Evolutionary conservation across 306 rosid genomes (phyloP).

Genomic region (Casuarina cunninghamiana): DNA sequence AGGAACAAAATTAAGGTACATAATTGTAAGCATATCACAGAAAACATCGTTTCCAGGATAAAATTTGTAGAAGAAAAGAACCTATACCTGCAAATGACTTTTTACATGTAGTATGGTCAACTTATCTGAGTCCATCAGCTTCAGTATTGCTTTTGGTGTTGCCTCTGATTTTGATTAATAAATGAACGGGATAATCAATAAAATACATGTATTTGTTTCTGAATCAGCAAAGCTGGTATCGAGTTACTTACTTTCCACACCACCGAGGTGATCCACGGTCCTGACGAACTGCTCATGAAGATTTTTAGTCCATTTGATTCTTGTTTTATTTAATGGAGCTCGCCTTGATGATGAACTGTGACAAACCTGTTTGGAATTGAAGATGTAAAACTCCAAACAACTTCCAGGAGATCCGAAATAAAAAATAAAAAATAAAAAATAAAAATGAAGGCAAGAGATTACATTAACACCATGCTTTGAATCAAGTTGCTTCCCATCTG

Average conservation of each 20-base stretch:
- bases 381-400: neutral
- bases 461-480: neutral
- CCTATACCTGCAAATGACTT: slow-evolving; percentile 53
- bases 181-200: slow-evolving; percentile 2
- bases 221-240: neutral
- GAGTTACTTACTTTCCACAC: slow-evolving; percentile 43
- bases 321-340: slow-evolving; percentile 26
- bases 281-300: slow-evolving; percentile 42
- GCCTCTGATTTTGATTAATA: slow-evolving; percentile 33
- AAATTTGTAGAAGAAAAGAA: neutral
- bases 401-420: neutral
- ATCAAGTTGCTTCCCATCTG: neutral
- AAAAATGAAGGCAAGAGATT: neutral
- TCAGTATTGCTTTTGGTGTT: slow-evolving; percentile 51
- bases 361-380: slow-evolving; percentile 2
- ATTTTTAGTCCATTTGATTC: slow-evolving; percentile 47
- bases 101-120: slow-evolving; percentile 47
- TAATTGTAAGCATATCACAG: neutral
- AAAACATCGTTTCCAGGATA: slow-evolving; percentile 5
- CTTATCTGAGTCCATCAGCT: slow-evolving; percentile 44
- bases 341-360: slow-evolving; percentile 27
- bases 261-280: slow-evolving; percentile 42
- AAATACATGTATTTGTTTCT: neutral
- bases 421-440: neutral
- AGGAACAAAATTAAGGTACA: slow-evolving; percentile 8